Evolutionary conservation across 352 stramenopile species (phyloP).

Genomic region (Thalassiosira exigua): DNA sequence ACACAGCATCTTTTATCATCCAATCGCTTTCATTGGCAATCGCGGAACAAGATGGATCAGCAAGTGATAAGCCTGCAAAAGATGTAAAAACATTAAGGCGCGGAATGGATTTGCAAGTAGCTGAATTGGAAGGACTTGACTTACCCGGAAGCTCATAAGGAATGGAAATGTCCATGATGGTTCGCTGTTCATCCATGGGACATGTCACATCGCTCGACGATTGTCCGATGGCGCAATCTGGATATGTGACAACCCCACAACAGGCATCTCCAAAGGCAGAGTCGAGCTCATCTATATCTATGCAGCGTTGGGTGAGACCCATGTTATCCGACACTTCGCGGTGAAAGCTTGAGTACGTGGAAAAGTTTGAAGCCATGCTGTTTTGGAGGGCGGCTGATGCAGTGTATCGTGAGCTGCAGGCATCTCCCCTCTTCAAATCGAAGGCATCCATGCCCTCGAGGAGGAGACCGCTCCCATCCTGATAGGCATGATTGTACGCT

Average conservation of each 20-base stretch:
- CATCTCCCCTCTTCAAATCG: constrained; percentile 49
- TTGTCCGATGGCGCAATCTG: constrained; percentile 8
- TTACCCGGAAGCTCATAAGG: constrained; percentile 45
- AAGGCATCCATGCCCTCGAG: constrained; percentile 53
- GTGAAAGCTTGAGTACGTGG: constrained; percentile 47
- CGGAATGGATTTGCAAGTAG: not conserved
- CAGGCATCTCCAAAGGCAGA: constrained; percentile 40
- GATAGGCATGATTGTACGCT: constrained; percentile 59
- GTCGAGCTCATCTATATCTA: constrained; percentile 41
- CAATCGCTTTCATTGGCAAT: constrained; percentile 32
- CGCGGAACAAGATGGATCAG: constrained; percentile 41
- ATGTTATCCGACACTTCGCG: constrained; percentile 42
- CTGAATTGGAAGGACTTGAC: not conserved
- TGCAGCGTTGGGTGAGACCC: constrained; percentile 39
- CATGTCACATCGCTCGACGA: constrained; percentile 17
- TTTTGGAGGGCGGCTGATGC: constrained; percentile 42
- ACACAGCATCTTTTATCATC: constrained; percentile 41
- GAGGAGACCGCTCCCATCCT: constrained; percentile 47
- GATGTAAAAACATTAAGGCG: constrained; percentile 1
- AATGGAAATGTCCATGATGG: constrained; percentile 38
- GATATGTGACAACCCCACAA: constrained; percentile 47
- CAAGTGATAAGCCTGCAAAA: constrained; percentile 22
- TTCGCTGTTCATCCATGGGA: constrained; percentile 43
- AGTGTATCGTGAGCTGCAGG: constrained; percentile 47
- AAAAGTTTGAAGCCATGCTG: constrained; percentile 50